A percentile compares a stretch with the other conserved stretches of the same genome.
These are phyloP conservation scores for Tulasnella sp. DNA, from an alignment of 768 basidiomycete genomes.

Conservation along the genomic window DNA sequence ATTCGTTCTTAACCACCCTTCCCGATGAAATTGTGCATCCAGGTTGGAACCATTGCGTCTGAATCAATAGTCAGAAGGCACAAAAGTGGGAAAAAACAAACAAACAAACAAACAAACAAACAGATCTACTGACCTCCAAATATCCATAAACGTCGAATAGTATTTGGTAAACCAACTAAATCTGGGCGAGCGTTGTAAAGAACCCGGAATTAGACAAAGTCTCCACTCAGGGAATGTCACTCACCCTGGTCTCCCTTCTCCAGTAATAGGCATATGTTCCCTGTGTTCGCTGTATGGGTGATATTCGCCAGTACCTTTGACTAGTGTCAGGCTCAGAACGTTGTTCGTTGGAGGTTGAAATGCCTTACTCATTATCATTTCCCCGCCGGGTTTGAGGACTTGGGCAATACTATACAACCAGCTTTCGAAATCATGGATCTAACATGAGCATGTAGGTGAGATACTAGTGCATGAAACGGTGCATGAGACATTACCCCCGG, in stretches of 20 bases:
- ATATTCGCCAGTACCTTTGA: constrained; percentile 3
- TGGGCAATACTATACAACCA: constrained; percentile 7
- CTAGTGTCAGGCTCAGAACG: no score
- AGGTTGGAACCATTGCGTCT: neutral
- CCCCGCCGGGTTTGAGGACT: constrained; percentile 2
- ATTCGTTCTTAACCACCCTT: neutral
- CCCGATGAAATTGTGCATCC: neutral
- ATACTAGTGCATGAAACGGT: neutral
- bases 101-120: no score
- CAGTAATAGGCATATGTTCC: neutral
- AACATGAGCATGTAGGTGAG: neutral
- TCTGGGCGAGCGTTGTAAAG: neutral
- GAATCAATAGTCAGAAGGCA: neutral
- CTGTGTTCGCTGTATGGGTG: constrained; percentile 3
- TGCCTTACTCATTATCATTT: constrained; percentile 8
- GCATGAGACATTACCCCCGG: constrained; percentile 1
- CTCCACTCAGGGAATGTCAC: neutral
- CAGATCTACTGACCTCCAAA: neutral
- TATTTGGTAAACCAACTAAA: constrained; percentile 10
- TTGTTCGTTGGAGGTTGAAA: no score
- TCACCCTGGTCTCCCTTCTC: constrained; percentile 2
- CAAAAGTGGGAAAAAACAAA: no score
- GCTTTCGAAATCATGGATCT: constrained; percentile 12
- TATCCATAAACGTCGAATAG: neutral
- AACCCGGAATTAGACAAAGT: neutral